Evolutionary conservation across 164 flowering plant genomes (phyloP).

Genomic region (Buxus sempervirens): DNA sequence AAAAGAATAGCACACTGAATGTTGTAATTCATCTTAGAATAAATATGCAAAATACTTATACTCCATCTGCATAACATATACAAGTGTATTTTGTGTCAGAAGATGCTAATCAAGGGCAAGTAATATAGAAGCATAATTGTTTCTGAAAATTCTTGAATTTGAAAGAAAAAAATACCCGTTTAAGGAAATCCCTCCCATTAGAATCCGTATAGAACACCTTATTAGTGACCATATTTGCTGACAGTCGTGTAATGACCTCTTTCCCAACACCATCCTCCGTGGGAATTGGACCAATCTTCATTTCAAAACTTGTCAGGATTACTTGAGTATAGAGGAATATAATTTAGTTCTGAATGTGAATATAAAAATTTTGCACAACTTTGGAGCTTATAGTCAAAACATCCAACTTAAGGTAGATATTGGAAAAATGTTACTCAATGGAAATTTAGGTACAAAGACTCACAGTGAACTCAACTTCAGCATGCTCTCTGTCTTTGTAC

Average conservation of each 20-base stretch:
- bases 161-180: constrained; percentile 47
- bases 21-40: neutral
- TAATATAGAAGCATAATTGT: neutral
- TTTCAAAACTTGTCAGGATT: constrained; percentile 17
- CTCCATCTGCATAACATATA: neutral
- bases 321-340: neutral
- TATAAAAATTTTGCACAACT: neutral
- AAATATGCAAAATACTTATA: neutral
- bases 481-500: constrained; percentile 78
- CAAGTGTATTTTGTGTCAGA: neutral
- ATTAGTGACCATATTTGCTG: constrained; percentile 68
- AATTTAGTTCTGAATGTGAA: neutral
- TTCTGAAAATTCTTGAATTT: neutral
- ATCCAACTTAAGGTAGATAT: neutral
- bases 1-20: neutral
- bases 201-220: constrained; percentile 84
- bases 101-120: neutral
- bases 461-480: constrained; percentile 86
- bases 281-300: constrained; percentile 86
- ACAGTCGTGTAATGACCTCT: constrained; percentile 70
- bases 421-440: neutral
- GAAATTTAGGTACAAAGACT: constrained; percentile 24
- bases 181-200: constrained; percentile 82
- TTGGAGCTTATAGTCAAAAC: neutral
- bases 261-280: constrained; percentile 66